Conservation (phyloP, 2,329 filamentous ascomycete species). For the Cladosporium sp. region DNA sequence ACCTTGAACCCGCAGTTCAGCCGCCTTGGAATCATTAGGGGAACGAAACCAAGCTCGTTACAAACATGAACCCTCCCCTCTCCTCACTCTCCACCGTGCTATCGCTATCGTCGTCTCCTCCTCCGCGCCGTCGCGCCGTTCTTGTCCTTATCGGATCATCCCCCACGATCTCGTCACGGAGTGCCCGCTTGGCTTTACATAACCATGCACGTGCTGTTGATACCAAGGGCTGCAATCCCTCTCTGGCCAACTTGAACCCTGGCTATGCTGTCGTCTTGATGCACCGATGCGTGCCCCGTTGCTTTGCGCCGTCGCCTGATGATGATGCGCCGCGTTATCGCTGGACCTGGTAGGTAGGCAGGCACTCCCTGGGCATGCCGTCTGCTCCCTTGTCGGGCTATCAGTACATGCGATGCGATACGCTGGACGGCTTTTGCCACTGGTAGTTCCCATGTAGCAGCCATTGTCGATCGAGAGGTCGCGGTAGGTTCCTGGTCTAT, state of each 20-base stretch:
- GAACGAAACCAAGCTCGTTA: background rate
- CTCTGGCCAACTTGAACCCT: background rate
- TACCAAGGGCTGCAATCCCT: no score
- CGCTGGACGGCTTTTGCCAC: background rate
- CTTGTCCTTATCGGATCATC: background rate
- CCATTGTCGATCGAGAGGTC: background rate
- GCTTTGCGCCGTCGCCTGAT: background rate
- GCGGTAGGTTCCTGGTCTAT: background rate
- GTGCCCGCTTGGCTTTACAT: constrained; percentile 15
- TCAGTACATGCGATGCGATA: constrained; percentile 1
- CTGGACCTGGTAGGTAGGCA: background rate
- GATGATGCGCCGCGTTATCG: constrained; percentile 5
- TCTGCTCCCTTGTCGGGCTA: constrained; percentile 2
- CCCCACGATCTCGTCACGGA: constrained; percentile 5
- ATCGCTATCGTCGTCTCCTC: constrained; percentile 2
- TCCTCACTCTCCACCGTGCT: background rate
- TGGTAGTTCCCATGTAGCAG: background rate
- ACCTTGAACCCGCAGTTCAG: background rate
- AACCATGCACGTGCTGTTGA: constrained; percentile 5
- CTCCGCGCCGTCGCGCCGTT: constrained; percentile 6
- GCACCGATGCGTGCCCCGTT: background rate
- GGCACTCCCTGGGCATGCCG: background rate
- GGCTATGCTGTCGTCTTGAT: background rate
- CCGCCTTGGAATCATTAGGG: background rate
- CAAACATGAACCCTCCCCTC: background rate